Percentiles rank a stretch among this genome's conserved stretches.
Conservation (phyloP, 805 yeast species). For the Metschnikowia peoriensis region DNA sequence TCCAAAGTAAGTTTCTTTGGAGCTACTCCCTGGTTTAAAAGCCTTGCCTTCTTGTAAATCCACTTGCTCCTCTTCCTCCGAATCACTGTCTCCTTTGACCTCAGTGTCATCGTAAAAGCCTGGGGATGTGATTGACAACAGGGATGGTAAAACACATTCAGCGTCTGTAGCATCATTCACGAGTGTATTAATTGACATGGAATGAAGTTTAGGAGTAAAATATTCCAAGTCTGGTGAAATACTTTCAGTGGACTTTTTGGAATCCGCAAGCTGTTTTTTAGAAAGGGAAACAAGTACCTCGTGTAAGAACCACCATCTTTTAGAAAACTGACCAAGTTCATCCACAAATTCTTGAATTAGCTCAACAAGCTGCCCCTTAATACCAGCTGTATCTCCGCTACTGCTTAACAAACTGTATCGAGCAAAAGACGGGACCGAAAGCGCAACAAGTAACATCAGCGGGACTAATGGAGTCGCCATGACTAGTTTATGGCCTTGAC, state of each 20-base stretch:
- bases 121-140: constrained; percentile 18
- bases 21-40: too few species aligned
- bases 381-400: not conserved
- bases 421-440: constrained; percentile 17
- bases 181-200: constrained; percentile 12
- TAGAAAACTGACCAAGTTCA: constrained; percentile 13
- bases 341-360: constrained; percentile 6
- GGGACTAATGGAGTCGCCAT: constrained; percentile 17
- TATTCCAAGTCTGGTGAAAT: not conserved
- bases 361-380: constrained; percentile 1
- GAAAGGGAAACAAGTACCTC: constrained; percentile 14
- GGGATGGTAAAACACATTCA: constrained; percentile 15
- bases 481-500: constrained; percentile 14
- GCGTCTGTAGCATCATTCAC: constrained; percentile 14
- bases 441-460: constrained; percentile 17
- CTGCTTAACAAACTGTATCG: constrained; percentile 9
- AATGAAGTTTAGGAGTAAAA: constrained; percentile 2
- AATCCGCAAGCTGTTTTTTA: constrained; percentile 2
- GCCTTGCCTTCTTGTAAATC: not conserved
- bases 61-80: not conserved
- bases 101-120: constrained; percentile 19
- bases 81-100: constrained; percentile 11
- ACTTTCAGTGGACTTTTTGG: not conserved
- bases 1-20: not conserved
- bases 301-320: constrained; percentile 19